Evolutionary conservation across 371 early-diverging fungal genomes (phyloP).

Genomic region (Mortierella sp.): DNA sequence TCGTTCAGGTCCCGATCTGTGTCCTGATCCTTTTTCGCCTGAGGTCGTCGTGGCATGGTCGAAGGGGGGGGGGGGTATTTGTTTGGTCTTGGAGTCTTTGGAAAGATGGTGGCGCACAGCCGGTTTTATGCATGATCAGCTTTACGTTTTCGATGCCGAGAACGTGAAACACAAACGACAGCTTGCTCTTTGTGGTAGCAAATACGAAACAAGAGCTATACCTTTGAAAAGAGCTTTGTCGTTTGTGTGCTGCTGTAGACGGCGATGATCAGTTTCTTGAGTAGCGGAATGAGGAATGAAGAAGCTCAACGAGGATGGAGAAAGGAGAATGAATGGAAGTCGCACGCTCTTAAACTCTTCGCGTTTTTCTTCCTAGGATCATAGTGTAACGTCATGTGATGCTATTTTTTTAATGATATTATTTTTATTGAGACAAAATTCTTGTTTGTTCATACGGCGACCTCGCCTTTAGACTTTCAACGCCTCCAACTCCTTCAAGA

Average conservation of each 20-base stretch:
- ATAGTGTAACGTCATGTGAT: background rate
- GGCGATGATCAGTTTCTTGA: background rate
- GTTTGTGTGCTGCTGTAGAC: no score
- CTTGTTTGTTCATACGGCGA: no score
- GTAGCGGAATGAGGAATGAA: background rate
- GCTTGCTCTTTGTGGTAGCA: no score
- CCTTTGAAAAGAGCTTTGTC: background rate
- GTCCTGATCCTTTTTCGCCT: background rate
- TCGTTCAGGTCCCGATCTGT: no score
- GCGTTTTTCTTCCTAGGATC: background rate
- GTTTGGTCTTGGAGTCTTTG: background rate
- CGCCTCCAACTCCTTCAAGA: constrained; percentile 58
- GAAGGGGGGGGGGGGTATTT: background rate
- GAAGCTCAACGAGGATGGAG: background rate
- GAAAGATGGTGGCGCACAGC: background rate
- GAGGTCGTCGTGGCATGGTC: background rate
- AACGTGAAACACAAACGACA: no score
- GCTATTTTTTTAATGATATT: background rate
- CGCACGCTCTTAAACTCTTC: background rate
- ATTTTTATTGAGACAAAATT: background rate
- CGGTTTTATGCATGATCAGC: no score
- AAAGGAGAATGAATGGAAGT: background rate
- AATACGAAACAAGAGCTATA: no score
- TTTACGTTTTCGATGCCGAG: no score
- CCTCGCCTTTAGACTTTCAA: constrained; percentile 31